Base-by-base conservation (phyloP, 495 filamentous ascomycete genomes). In the Lepraria neglecta region DNA sequence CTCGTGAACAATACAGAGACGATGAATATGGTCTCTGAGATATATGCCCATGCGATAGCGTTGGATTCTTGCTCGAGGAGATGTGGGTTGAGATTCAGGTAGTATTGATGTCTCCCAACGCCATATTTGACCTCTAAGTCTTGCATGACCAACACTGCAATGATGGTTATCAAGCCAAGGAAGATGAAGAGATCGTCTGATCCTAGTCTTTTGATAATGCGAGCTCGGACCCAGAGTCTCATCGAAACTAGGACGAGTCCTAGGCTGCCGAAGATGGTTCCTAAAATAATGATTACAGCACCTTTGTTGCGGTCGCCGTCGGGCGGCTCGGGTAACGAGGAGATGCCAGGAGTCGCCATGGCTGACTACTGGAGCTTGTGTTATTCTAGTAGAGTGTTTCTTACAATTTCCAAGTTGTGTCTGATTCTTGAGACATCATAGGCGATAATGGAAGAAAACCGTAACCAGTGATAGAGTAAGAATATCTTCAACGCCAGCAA, bases 1-100 rank as follows among this genome's bases (percentile, higher is more conserved):
- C 76, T 78, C 67, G 70, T 75, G 15, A 63, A 62, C 56, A 77
- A 66, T 5, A 73, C 73, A 3, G 75, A 67, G 56, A 78, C 72
- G 47, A 73, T 72, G 62, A 75, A 74, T 42, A 75, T 70, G 24
- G 73, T 69, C 61, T 78, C 74, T 53, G 73, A 75, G 21, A 78
- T 67, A 71, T 71, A 75, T 71, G 72, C 74, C 54, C 71, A 76
- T 65, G 72, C 54, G 27, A 61, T 14, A 1, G 44, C 31, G 52
- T 46, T 21, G 47, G 52, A 15, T 17, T 31, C 3, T 50, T 14
- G 31, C 17, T 35, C 52, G 28, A 28, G 38, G 5, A 17, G 33
- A 19, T n/a, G n/a, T 40, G 40, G 44, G 19, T 14, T 47, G 27
- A 1, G 57, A 3, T 30, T 3, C 2, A 48, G 45, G 14, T 31